Evolutionary conservation across 352 stramenopile species (phyloP).

Genomic region (Pythium aphanidermatum): DNA sequence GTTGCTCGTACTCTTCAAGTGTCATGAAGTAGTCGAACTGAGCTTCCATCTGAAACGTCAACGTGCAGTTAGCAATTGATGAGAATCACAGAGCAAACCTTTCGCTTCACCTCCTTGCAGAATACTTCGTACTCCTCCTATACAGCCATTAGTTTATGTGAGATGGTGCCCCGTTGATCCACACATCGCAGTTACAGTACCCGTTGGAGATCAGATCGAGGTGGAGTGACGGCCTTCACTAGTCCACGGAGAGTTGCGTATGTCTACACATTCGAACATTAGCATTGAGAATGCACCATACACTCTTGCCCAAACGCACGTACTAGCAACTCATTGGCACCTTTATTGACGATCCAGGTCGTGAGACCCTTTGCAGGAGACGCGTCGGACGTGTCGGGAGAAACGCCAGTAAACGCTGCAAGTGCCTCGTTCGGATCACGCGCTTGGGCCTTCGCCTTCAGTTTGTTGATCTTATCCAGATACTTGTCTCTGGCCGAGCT

Average conservation of each 20-base stretch:
- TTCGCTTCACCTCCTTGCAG: slow-evolving; percentile 69
- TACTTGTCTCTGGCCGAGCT: slow-evolving; percentile 60
- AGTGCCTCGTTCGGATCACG: slow-evolving; percentile 21
- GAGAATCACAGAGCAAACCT: not conserved
- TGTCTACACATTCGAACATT: slow-evolving; percentile 29
- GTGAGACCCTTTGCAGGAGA: slow-evolving; percentile 35
- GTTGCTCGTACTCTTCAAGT: slow-evolving; percentile 31
- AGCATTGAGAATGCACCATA: not conserved
- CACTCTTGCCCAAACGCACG: not conserved
- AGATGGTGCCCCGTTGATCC: not conserved
- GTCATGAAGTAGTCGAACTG: slow-evolving; percentile 61
- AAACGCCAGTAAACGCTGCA: slow-evolving; percentile 14
- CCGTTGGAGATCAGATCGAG: slow-evolving; percentile 36
- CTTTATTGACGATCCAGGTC: slow-evolving; percentile 67
- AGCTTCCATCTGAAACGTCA: slow-evolving; percentile 38
- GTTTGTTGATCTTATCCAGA: slow-evolving; percentile 58
- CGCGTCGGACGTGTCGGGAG: slow-evolving; percentile 1
- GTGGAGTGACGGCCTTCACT: slow-evolving; percentile 55
- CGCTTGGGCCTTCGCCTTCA: slow-evolving; percentile 56
- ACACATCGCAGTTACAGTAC: slow-evolving; percentile 17
- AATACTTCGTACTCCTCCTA: slow-evolving; percentile 66
- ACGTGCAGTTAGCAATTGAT: not conserved
- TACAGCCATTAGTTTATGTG: not conserved
- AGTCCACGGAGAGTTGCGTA: slow-evolving; percentile 55
- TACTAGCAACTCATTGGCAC: slow-evolving; percentile 60